Conservation (phyloP, 2,329 filamentous ascomycete genomes). For the Lizonia empirigonia region DNA sequence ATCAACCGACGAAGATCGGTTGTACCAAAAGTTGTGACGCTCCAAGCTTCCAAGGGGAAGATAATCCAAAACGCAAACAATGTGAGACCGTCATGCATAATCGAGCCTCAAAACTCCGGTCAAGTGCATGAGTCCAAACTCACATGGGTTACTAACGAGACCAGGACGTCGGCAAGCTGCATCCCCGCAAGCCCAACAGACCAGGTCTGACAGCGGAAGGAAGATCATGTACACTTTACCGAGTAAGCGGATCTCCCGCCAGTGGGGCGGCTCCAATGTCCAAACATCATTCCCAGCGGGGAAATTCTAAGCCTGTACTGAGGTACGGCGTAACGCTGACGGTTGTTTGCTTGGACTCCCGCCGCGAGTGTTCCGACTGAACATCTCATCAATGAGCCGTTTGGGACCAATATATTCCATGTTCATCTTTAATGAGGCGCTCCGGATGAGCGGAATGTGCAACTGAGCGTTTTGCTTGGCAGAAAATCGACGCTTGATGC, state of each 20-base stretch:
- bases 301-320: slow-evolving; percentile 19
- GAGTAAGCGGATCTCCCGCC: slow-evolving; percentile 19
- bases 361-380: slow-evolving; percentile 55
- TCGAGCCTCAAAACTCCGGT: slow-evolving; percentile 24
- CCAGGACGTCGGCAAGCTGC: slow-evolving; percentile 16
- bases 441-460: slow-evolving; percentile 58
- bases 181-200: slow-evolving; percentile 26
- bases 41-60: slow-evolving; percentile 10
- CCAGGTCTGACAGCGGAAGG: slow-evolving; percentile 31
- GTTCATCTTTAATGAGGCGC: slow-evolving; percentile 59
- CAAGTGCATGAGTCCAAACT: slow-evolving; percentile 15
- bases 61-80: slow-evolving; percentile 10
- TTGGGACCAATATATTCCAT: slow-evolving; percentile 68
- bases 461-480: slow-evolving; percentile 59
- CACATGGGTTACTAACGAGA: slow-evolving; percentile 21
- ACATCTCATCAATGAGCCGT: slow-evolving; percentile 67
- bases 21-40: slow-evolving; percentile 14
- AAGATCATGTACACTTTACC: slow-evolving; percentile 33
- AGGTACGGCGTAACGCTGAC: slow-evolving; percentile 33
- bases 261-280: slow-evolving; percentile 21
- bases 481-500: slow-evolving; percentile 80
- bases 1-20: slow-evolving; percentile 1
- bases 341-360: slow-evolving; percentile 32
- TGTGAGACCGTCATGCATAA: slow-evolving; percentile 18
- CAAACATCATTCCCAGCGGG: slow-evolving; percentile 19